A percentile compares a stretch with the other conserved stretches of the same genome.
phyloP scores from a whole-genome alignment of 2,329 filamentous ascomycete species.

The Zelopaecilomyces penicillatus region DNA sequence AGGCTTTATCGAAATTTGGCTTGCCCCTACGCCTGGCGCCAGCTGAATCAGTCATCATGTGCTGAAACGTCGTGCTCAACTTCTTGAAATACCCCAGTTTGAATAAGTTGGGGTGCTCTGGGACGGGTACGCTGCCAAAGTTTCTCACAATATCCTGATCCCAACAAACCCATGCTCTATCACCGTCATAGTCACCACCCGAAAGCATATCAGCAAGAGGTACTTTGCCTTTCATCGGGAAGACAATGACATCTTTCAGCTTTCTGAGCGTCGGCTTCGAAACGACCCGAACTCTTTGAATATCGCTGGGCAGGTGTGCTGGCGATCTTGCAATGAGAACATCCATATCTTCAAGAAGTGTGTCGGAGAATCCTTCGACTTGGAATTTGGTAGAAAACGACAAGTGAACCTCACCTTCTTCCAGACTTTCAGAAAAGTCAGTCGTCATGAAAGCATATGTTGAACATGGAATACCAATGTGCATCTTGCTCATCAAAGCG shows the following conservation, averaged over 20 bases:
- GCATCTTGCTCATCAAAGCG: constrained; percentile 45
- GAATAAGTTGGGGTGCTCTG: constrained; percentile 33
- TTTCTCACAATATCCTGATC: constrained; percentile 55
- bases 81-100: constrained; percentile 39
- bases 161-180: constrained; percentile 72
- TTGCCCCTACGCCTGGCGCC: no score
- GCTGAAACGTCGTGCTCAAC: constrained; percentile 36
- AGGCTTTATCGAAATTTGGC: constrained; percentile 19
- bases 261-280: constrained; percentile 53
- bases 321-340: constrained; percentile 62
- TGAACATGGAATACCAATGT: constrained; percentile 52
- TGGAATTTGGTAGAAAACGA: constrained; percentile 60
- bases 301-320: constrained; percentile 60
- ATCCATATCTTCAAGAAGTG: constrained; percentile 47
- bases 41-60: constrained; percentile 24
- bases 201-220: constrained; percentile 64
- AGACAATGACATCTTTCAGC: constrained; percentile 73
- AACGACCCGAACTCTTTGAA: constrained; percentile 58
- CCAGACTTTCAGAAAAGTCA: constrained; percentile 53
- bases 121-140: constrained; percentile 51
- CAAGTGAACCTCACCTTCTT: constrained; percentile 59
- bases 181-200: constrained; percentile 76
- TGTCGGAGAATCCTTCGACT: constrained; percentile 43
- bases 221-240: constrained; percentile 52
- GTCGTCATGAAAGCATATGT: constrained; percentile 59